phyloP scores from a whole-genome alignment of 345 rosid genomes.

The Ricinus communis region DNA sequence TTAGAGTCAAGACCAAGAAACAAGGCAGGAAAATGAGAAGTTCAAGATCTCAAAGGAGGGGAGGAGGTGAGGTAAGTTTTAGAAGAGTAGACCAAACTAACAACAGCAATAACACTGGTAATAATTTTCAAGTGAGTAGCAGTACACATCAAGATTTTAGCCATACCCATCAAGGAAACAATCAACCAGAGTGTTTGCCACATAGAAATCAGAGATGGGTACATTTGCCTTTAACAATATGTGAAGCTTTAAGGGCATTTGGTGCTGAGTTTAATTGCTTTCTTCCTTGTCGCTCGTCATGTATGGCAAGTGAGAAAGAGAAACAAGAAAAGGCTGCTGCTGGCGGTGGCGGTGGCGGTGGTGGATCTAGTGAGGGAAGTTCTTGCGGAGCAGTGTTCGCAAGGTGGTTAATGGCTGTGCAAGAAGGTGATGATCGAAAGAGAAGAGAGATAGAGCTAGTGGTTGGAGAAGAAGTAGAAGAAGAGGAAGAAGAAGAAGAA shows the following conservation, averaged over 20 bases:
- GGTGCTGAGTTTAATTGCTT: constrained; percentile 89
- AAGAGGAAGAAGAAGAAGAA: constrained; percentile 30
- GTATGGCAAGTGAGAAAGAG: constrained; percentile 39
- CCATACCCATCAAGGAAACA: neutral
- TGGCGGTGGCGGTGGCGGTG: neutral
- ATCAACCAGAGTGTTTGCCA: constrained; percentile 40
- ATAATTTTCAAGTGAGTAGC: constrained; percentile 14
- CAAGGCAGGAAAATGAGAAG: constrained; percentile 68
- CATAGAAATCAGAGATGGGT: constrained; percentile 78
- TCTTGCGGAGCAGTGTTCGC: constrained; percentile 78
- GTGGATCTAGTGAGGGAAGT: constrained; percentile 22
- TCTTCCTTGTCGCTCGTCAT: constrained; percentile 77
- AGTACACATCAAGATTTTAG: constrained; percentile 7
- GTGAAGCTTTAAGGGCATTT: constrained; percentile 76
- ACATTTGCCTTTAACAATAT: constrained; percentile 74
- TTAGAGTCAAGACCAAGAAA: constrained; percentile 94
- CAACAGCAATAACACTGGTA: neutral
- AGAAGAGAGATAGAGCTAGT: constrained; percentile 71
- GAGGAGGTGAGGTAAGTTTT: constrained; percentile 69
- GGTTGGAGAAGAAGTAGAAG: constrained; percentile 57
- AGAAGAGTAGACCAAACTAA: constrained; percentile 45
- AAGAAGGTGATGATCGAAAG: constrained; percentile 57
- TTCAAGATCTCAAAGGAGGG: constrained; percentile 58
- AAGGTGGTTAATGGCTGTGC: constrained; percentile 79
- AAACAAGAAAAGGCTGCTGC: constrained; percentile 11